Base-by-base conservation (phyloP, 768 basidiomycete genomes). In the Psilocybe subaeruginosa region DNA sequence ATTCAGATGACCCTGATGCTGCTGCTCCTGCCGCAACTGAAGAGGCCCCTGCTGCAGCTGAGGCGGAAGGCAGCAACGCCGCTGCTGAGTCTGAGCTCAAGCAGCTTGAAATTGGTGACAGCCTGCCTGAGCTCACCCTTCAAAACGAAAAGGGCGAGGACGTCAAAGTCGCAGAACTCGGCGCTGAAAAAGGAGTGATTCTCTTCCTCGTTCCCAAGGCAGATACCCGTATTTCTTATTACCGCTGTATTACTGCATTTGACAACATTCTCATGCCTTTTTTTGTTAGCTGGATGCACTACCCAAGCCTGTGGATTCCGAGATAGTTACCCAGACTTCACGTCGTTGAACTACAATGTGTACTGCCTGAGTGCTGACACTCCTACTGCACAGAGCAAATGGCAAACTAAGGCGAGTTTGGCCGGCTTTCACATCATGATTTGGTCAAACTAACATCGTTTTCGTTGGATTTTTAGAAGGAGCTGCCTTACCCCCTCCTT, bases 241-340 rank as follows among this genome's bases (percentile, higher is more conserved):
- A 57, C 54, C 63, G 55, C 19, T 23, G 4, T 50, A 14, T 14
- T 11, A 29, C 33, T 31, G 29, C 8, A 8, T 39, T 14, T 14
- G 9, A 29, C 33, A n/a, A 17, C 8, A 8, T 39, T 14, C 41
- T 31, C 7, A 19, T 35, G 50, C 31, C 8, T 54, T 31, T 23
- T 17, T 31, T 56, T 63, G 23, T 41, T 30, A 92, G 91, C 91
- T 56, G 95, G 96, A 33, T 97, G 96, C 77, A 98, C 95, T 3
- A 89, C 77, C 37, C 95, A 98, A 73, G 95, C 96, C 0, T 98
- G 96, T 71, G 91, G 89, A 3, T 99, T 92, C 82, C 83, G 94
- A 17, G 95, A 98, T 71, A 80, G 79, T 55, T 92, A 90, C 72
- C 83, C 87, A 4, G 89, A 92, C 64, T 96, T 96, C 72, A 79